Evolutionary conservation across 345 rosid genomes (phyloP), one percentile per base, ranked within the genome.

Genomic region (Zanthoxylum bungeanum): DNA sequence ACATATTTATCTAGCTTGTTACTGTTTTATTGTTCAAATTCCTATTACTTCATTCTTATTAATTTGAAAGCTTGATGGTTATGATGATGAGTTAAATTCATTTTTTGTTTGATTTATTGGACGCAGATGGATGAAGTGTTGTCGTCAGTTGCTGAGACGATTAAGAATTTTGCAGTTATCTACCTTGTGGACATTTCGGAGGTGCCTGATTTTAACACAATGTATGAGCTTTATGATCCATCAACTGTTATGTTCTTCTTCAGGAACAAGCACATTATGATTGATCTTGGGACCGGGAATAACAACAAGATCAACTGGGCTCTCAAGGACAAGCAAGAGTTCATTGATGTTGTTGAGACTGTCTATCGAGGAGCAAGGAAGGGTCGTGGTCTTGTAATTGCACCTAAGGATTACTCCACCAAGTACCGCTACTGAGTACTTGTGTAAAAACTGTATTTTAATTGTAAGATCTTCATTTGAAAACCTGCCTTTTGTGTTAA

Each of bases 241-340:
- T 90, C 96, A 0, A 92, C 98, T 0, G 85, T 95, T 25, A 92
- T 95, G 99, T 95, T 95, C 86, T 90, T 95, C 86, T 95, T 95
- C 63, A 88, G 98, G 87, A 94, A 94, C 89, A 90, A 94, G 68
- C 97, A 92, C 86, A 92, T 92, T n/a, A 92, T 92, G 93, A 92
- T 95, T 57, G 99, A 91, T 80, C 97, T 95, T 44, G 97, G 99
- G 7, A 95, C 96, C 27, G 98, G 99, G 61, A 95, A 91, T 84
- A 95, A 92, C 85, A 95, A 95, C 89, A 92, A 91, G 87, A 95
- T 92, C 73, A 92, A 95, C 69, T 95, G 99, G 93, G 96, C 97
- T 76, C 89, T 95, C 68, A 92, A 95, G 90, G 98, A 95, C 83
- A 95, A 95, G 83, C 98, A 91, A 63, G 98, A 95, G 84, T 95